Conservation (phyloP, 1,284 basidiomycete genomes). For the Puccinia horiana region DNA sequence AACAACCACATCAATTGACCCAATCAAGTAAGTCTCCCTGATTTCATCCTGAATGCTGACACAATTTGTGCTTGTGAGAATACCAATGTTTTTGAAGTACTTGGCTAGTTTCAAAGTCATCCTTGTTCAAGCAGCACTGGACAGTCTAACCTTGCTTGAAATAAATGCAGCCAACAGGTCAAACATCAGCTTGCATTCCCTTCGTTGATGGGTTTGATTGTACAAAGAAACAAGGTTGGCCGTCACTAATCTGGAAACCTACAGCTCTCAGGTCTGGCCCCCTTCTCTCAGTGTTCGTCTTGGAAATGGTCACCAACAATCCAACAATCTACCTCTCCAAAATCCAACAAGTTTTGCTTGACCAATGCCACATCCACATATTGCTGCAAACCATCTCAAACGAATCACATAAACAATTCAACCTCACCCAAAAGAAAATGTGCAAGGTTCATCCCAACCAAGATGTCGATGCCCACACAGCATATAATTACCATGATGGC, state of each 20-base stretch:
- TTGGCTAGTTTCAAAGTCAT: not conserved
- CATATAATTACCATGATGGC: too few species aligned
- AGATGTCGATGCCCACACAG: not conserved
- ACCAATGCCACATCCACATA: not conserved
- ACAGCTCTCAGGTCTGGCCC: not conserved
- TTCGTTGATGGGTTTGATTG: not conserved
- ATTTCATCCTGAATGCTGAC: too few species aligned
- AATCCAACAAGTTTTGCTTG: not conserved
- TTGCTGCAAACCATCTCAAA: not conserved
- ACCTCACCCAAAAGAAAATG: not conserved
- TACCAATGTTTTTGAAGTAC: conserved; percentile 4
- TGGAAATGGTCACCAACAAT: not conserved
- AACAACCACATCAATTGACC: too few species aligned
- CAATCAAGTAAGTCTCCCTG: too few species aligned
- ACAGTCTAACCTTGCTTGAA: not conserved
- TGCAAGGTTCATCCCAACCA: not conserved
- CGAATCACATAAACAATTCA: not conserved
- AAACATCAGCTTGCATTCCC: not conserved
- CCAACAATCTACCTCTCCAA: conserved; percentile 5
- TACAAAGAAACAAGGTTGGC: not conserved
- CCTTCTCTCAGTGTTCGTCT: not conserved
- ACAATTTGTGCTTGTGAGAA: too few species aligned
- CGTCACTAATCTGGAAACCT: not conserved
- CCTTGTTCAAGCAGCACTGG: not conserved
- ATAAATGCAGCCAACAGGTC: not conserved